Conservation (phyloP, 2,329 filamentous ascomycete genomes). For the Botrytis sinoallii region DNA sequence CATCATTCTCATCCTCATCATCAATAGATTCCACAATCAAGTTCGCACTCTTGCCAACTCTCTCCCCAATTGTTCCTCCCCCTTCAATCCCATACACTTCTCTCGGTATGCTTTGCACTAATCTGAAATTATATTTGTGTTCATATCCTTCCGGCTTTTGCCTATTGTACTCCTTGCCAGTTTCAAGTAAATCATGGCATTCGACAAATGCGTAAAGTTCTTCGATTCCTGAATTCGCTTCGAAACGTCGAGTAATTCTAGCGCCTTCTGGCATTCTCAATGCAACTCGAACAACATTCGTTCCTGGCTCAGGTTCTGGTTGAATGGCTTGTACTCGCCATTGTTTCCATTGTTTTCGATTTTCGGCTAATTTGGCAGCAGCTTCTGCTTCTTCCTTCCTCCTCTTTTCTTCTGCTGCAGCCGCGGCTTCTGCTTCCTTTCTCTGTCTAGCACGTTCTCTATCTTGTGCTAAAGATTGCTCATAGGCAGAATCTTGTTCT, state of each 20-base stretch:
- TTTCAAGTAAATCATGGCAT: constrained; percentile 68
- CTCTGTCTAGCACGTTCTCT: constrained; percentile 76
- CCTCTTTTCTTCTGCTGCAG: constrained; percentile 63
- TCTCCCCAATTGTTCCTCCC: constrained; percentile 63
- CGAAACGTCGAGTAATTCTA: constrained; percentile 73
- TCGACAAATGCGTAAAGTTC: constrained; percentile 94
- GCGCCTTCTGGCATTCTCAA: constrained; percentile 62
- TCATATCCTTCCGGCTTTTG: constrained; percentile 63
- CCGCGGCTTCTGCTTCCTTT: constrained; percentile 71
- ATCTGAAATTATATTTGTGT: constrained; percentile 79
- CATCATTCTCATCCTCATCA: constrained; percentile 32
- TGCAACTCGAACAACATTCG: constrained; percentile 67
- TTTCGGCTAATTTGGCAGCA: constrained; percentile 49
- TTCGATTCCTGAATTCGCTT: constrained; percentile 63
- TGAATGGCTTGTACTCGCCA: constrained; percentile 72
- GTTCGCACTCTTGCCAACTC: constrained; percentile 80
- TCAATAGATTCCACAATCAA: constrained; percentile 77
- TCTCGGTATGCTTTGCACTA: constrained; percentile 83
- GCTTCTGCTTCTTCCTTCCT: constrained; percentile 60
- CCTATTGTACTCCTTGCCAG: constrained; percentile 30
- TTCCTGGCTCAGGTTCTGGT: constrained; percentile 65
- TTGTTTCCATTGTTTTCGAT: constrained; percentile 64
- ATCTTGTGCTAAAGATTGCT: constrained; percentile 84
- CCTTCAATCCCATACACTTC: constrained; percentile 71
- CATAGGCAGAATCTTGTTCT: constrained; percentile 90